Percentiles rank a stretch among this genome's conserved stretches.
These are phyloP conservation scores for Smallanthus sonchifolius DNA, from an alignment of 129 eudicot species.

Conservation along the genomic window DNA sequence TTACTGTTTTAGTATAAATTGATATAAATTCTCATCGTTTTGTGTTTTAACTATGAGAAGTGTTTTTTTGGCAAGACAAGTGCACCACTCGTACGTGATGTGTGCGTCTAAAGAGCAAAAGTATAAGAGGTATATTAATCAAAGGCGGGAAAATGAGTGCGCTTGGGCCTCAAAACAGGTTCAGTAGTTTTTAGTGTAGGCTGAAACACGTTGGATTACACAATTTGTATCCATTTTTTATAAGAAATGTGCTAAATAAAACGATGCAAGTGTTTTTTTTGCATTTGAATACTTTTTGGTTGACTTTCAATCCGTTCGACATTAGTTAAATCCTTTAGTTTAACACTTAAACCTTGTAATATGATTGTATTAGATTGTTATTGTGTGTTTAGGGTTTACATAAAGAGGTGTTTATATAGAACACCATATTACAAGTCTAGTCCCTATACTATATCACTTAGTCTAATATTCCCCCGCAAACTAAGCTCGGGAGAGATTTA, in stretches of 20 bases:
- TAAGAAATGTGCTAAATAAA: background rate
- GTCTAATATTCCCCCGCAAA: too few species aligned
- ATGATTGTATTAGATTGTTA: too few species aligned
- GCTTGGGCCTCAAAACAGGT: background rate
- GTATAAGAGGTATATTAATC: background rate
- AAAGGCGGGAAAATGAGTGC: background rate
- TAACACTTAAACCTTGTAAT: too few species aligned
- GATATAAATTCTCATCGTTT: background rate
- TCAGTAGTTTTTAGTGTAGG: background rate
- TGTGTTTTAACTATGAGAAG: background rate
- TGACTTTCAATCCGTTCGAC: background rate
- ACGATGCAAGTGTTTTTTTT: background rate
- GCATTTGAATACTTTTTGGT: background rate
- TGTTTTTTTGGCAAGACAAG: background rate
- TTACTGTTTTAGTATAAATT: background rate
- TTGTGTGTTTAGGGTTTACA: too few species aligned
- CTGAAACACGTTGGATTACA: background rate
- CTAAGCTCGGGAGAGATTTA: too few species aligned
- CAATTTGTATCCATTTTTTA: background rate
- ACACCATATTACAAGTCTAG: too few species aligned
- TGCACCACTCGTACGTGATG: background rate
- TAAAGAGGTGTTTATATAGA: too few species aligned
- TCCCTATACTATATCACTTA: too few species aligned
- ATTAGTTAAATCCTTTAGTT: background rate
- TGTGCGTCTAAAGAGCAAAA: background rate